These are phyloP conservation scores for Penstemon eatonii DNA, from an alignment of 257 asterid genomes.

Conservation along the genomic window DNA sequence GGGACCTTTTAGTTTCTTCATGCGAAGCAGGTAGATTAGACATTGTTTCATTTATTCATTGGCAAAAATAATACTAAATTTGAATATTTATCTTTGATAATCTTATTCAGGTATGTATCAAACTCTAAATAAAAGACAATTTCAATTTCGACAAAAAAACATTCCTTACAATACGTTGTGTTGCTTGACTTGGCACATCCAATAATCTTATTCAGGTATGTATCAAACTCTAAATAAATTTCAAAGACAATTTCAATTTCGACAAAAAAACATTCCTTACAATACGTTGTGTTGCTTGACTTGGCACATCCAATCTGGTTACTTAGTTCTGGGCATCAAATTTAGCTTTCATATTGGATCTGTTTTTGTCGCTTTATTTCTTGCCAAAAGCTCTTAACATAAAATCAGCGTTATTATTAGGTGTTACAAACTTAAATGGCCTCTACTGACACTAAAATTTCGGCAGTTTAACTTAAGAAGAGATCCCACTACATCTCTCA, in stretches of 20 bases:
- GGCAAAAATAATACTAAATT: conserved; percentile 5
- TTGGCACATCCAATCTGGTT: conserved; percentile 8
- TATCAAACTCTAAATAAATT: conserved; percentile 1
- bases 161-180: no score
- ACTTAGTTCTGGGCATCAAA: not conserved
- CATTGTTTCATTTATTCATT: not conserved
- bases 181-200: conserved; percentile 7
- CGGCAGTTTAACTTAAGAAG: conserved; percentile 33
- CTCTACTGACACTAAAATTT: not conserved
- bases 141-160: not conserved
- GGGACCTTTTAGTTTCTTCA: conserved; percentile 1
- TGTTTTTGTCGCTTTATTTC: not conserved
- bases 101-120: conserved; percentile 6
- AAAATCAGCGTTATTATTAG: conserved; percentile 2
- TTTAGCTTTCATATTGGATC: not conserved
- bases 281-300: not conserved
- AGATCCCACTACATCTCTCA: conserved; percentile 43
- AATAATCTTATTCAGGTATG: conserved; percentile 7
- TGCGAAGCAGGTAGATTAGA: not conserved
- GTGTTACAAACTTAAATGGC: conserved; percentile 11
- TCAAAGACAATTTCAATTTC: not conserved
- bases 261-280: not conserved
- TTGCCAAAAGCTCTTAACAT: not conserved
- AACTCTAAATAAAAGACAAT: conserved; percentile 9
- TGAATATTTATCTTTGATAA: not conserved